Base-by-base conservation (phyloP, 2,329 filamentous ascomycete genomes). In the Lecanicillium sp. region DNA sequence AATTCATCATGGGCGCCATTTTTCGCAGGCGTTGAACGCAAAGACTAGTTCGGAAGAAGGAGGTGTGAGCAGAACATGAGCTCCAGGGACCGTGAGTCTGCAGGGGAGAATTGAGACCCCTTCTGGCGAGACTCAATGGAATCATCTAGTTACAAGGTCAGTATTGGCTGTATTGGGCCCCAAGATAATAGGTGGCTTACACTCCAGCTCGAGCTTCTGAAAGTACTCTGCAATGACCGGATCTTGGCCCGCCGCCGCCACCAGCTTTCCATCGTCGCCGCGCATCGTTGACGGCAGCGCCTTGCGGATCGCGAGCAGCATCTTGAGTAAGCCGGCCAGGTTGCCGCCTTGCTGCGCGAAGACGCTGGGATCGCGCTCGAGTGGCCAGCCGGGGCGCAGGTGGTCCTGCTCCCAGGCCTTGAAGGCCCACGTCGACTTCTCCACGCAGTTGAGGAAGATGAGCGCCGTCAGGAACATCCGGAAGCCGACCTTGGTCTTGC, bases 381-480 rank as follows among this genome's bases (percentile, higher is more conserved):
- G 67, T 4, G 81, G 81, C 81, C 81, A 84, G 36, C 74, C 72
- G 1, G 72, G 71, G 2, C 76, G 72, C 21, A 83, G 71, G 42
- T 77, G 75, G 48, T 79, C 73, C 58, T 83, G 77, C 55, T 83
- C 79, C 79, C 80, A 85, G 2, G 78, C 79, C 53, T 83, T 82
- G 65, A 84, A 84, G 1, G 78, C 76, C 81, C 81, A 85, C 0
- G 80, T 84, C 0, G 79, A 80, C 64, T 84, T 84, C 59, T 85
- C 81, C 12, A 84, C 70, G 54, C 79, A 83, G 57, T 82, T 83
- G 40, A 84, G 72, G 52, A 84, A 75, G 46, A 84, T 75, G 48
- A 84, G 62, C 3, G 78, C 74, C 3, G 79, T 75, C 19, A 84
- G 72, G 56, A 81, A 84, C 63, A 81, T 77, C 54, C 74, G 74